Base-by-base conservation (phyloP, 1,284 basidiomycete genomes). In the Heliocybe sulcata region DNA sequence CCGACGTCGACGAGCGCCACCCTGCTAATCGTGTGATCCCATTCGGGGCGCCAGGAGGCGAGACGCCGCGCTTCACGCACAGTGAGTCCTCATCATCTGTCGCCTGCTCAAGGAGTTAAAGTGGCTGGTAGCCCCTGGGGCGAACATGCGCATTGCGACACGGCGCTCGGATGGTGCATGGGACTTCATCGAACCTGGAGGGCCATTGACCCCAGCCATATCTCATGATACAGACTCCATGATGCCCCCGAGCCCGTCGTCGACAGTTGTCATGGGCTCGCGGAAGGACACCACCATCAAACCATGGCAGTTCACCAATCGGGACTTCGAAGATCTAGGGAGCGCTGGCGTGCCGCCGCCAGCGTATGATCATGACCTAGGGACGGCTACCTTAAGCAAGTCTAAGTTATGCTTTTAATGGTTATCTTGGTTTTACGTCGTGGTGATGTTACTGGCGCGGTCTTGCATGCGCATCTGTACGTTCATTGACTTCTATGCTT, bases 131-230 rank as follows among this genome's bases (percentile, higher is more conserved):
- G 68, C 59, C 9, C 68, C 68, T 0, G 68, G 68, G 3, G 62
- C 64, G 56, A 65, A 64, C 58, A 69, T 69, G 68, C 67, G 68
- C 53, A 61, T 68, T 42, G 68, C 67, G 16, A 63, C 59, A 49
- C 64, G 66, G 16, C 64, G 65, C 2, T 59, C 61, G 1, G 65
- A 68, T 53, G 68, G 68, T 33, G 65, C 63, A 1, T 69, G 68
- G 68, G 62, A 64, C n/a, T 69, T 69, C 59, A 54, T 53, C 10
- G 54, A 57, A 3, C 53, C 59, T n/a, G 38, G 22, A n/a, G 35
- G 51, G 8, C 47, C 47, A 6, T 29, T 49, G 22, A 49, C 47
- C 20, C 47, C 27, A 12, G 4, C 47, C 47, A 11, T 6, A 8
- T 26, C n/a, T 22, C 47, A n/a, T 22, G 27, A 49, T n/a, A 20